phyloP scores from a whole-genome alignment of 345 rosid species.

The Brassica rapa region DNA sequence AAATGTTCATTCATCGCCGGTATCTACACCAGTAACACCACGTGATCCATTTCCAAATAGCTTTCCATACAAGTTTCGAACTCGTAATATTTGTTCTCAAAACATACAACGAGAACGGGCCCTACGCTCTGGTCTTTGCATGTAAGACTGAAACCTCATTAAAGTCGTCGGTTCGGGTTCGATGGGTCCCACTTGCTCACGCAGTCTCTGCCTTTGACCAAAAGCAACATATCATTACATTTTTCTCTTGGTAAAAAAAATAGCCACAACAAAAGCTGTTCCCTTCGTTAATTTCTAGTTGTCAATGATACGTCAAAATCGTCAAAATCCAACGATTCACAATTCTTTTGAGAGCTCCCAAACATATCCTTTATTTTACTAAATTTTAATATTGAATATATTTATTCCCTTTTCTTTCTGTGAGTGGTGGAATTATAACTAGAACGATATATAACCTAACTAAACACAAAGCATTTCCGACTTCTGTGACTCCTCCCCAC shows the following conservation, averaged over 20 bases:
- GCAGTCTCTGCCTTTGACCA: slow-evolving; percentile 45
- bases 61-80: slow-evolving; percentile 2
- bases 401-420: slow-evolving; percentile 12
- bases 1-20: not conserved
- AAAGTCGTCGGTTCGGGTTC: slow-evolving; percentile 35
- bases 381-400: not conserved
- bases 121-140: slow-evolving; percentile 34
- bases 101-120: slow-evolving; percentile 17
- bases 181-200: slow-evolving; percentile 21
- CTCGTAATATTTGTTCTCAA: slow-evolving; percentile 20
- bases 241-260: not conserved
- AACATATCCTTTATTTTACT: slow-evolving; percentile 22
- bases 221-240: slow-evolving; percentile 41
- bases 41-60: slow-evolving; percentile 2
- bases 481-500: slow-evolving; percentile 11
- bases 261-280: slow-evolving; percentile 32
- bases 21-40: not conserved
- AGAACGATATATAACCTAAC: not conserved
- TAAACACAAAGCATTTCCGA: slow-evolving; percentile 14
- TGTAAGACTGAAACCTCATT: slow-evolving; percentile 34
- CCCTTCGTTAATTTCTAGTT: slow-evolving; percentile 27
- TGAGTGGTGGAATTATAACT: slow-evolving; percentile 22
- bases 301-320: slow-evolving; percentile 25
- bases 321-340: slow-evolving; percentile 30
- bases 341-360: slow-evolving; percentile 13